Conservation (phyloP, 495 filamentous ascomycete species). For the Talaromyces liani region DNA sequence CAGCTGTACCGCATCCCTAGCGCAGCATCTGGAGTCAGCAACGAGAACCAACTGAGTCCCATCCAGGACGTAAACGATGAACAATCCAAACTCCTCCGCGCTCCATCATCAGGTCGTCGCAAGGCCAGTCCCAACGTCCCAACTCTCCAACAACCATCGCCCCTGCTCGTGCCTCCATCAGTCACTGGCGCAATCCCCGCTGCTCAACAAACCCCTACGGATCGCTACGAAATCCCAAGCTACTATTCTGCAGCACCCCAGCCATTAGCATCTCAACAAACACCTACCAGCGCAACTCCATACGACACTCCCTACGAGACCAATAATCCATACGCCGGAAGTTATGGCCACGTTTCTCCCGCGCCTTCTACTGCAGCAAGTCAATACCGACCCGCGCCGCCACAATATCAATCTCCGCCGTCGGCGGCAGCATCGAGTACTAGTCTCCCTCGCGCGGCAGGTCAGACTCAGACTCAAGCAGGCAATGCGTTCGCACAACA, state of each 20-base stretch:
- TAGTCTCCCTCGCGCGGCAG: background rate
- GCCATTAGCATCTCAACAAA: background rate
- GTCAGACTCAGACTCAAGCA: background rate
- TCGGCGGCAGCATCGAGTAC: background rate
- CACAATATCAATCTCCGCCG: slow-evolving; percentile 6
- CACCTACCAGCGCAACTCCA: background rate
- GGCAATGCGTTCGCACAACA: slow-evolving; percentile 5
- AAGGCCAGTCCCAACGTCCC: slow-evolving; percentile 13
- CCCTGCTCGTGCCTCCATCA: slow-evolving; percentile 18
- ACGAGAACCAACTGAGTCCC: slow-evolving; percentile 18
- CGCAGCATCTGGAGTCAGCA: slow-evolving; percentile 14
- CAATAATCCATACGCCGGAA: slow-evolving; percentile 7
- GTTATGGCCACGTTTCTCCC: background rate
- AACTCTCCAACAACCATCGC: slow-evolving; percentile 3
- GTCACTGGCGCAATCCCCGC: slow-evolving; percentile 13
- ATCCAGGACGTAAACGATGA: slow-evolving; percentile 16
- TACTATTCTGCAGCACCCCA: slow-evolving; percentile 5
- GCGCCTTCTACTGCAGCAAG: background rate
- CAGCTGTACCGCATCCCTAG: slow-evolving; percentile 24
- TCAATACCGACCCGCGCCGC: slow-evolving; percentile 1
- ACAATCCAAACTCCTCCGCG: slow-evolving; percentile 23
- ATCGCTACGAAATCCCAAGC: slow-evolving; percentile 10
- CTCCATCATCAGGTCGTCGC: slow-evolving; percentile 34
- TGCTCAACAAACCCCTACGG: slow-evolving; percentile 11
- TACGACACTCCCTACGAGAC: background rate